Conservation (phyloP, 352 stramenopile species). For the Phytophthora macrochlamydospora region DNA sequence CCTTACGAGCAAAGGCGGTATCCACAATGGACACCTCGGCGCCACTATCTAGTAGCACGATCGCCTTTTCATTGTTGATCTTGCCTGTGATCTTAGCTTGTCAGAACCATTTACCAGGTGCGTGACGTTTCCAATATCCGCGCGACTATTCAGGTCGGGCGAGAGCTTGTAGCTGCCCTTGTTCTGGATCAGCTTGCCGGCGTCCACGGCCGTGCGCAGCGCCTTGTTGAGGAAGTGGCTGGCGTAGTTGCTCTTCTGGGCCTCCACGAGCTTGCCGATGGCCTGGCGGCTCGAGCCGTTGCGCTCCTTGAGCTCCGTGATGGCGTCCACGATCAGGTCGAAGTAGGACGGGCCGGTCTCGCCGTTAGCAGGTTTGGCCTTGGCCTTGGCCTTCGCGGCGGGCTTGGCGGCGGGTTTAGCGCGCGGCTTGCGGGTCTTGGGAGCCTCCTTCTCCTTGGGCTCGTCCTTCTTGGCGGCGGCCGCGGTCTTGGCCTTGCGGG, state of each 20-base stretch:
- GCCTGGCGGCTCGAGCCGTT: conserved; percentile 91
- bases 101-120: no score
- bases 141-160: conserved; percentile 65
- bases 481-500: conserved; percentile 70
- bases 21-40: no score
- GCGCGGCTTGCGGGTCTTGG: conserved; percentile 26
- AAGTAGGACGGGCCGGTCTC: conserved; percentile 81
- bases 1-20: no score
- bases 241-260: conserved; percentile 83
- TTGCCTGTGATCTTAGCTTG: no score
- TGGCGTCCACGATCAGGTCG: conserved; percentile 90
- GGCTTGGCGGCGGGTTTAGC: conserved; percentile 18
- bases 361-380: conserved; percentile 32
- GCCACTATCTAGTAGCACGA: no score
- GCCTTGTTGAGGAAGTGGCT: conserved; percentile 90
- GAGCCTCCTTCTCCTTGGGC: conserved; percentile 34
- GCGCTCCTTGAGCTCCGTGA: conserved; percentile 92
- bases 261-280: conserved; percentile 91
- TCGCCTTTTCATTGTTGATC: no score
- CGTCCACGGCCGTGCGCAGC: conserved; percentile 88
- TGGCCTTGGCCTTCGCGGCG: conserved; percentile 32
- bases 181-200: conserved; percentile 87
- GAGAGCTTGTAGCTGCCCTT: conserved; percentile 89
- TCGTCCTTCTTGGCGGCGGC: conserved; percentile 30
- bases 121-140: conserved; percentile 46